Evolutionary conservation across 1,284 basidiomycete genomes (phyloP).

Genomic region (Lentinus polychrous): DNA sequence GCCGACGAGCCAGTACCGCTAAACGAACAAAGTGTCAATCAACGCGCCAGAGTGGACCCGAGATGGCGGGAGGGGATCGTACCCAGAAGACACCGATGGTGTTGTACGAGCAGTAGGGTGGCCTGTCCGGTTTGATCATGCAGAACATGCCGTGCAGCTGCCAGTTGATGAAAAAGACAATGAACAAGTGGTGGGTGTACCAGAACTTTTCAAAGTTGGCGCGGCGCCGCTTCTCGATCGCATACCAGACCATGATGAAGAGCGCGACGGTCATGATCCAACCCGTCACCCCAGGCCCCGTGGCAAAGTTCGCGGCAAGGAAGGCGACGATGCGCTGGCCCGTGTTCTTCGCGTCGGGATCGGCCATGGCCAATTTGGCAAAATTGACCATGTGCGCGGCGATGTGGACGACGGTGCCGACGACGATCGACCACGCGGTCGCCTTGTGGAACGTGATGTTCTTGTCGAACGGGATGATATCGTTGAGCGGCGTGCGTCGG

Average conservation of each 20-base stretch:
- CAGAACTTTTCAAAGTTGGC: constrained; percentile 81
- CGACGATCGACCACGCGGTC: constrained; percentile 80
- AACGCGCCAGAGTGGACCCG: not conserved
- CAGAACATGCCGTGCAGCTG: constrained; percentile 94
- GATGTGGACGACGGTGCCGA: constrained; percentile 68
- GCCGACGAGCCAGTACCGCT: constrained; percentile 87
- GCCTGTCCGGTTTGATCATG: constrained; percentile 85
- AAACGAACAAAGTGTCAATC: constrained; percentile 5
- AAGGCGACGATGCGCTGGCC: constrained; percentile 58
- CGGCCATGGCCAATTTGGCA: constrained; percentile 54
- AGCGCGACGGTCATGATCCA: constrained; percentile 83
- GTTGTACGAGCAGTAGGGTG: constrained; percentile 78
- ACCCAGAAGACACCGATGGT: constrained; percentile 92
- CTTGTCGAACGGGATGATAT: constrained; percentile 85
- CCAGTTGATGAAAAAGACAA: constrained; percentile 86
- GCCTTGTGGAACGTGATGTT: constrained; percentile 86
- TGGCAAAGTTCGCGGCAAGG: constrained; percentile 71
- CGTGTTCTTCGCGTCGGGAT: constrained; percentile 43
- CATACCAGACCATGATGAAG: constrained; percentile 75
- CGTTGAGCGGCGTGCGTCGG: constrained; percentile 75
- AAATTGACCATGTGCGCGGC: constrained; percentile 80
- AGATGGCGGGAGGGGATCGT: constrained; percentile 12
- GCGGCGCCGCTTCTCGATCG: constrained; percentile 70
- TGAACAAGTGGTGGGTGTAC: constrained; percentile 86
- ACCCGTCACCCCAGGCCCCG: constrained; percentile 85